Evolutionary conservation across 2,329 filamentous ascomycete genomes (phyloP).

Genomic region (Sporothrix dimorphospora): DNA sequence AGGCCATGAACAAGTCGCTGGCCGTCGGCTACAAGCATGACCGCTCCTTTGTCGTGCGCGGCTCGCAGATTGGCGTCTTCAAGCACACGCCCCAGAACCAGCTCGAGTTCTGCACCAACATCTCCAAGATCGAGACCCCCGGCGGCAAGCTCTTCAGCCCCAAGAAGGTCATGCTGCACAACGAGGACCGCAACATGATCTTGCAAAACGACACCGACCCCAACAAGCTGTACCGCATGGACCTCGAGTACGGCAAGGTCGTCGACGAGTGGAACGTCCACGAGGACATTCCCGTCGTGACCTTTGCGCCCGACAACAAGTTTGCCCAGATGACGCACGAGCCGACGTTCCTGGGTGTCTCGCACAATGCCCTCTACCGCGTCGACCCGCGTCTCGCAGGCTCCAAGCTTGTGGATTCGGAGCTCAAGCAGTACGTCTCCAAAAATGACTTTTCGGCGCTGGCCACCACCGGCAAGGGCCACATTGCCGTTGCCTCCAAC

Average conservation of each 20-base stretch:
- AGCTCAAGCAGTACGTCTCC: slow-evolving; percentile 93
- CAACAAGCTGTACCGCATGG: slow-evolving; percentile 94
- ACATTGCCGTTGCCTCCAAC: slow-evolving; percentile 94
- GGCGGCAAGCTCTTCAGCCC: slow-evolving; percentile 86
- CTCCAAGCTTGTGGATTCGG: slow-evolving; percentile 87
- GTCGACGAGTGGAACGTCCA: slow-evolving; percentile 99
- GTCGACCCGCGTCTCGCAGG: slow-evolving; percentile 89
- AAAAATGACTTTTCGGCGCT: slow-evolving; percentile 97
- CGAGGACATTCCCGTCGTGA: slow-evolving; percentile 90
- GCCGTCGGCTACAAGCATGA: slow-evolving; percentile 98
- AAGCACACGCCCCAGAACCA: slow-evolving; percentile 93
- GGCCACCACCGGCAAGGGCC: slow-evolving; percentile 93
- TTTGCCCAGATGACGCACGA: slow-evolving; percentile 96
- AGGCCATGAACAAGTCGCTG: slow-evolving; percentile 87
- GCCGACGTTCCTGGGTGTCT: slow-evolving; percentile 93
- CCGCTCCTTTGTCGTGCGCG: slow-evolving; percentile 93
- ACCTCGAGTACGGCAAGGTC: slow-evolving; percentile 95
- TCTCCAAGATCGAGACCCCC: slow-evolving; percentile 91
- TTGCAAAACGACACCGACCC: slow-evolving; percentile 82
- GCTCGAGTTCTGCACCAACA: slow-evolving; percentile 94
- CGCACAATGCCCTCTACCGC: slow-evolving; percentile 88
- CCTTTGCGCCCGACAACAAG: slow-evolving; percentile 95
- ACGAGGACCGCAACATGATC: slow-evolving; percentile 87
- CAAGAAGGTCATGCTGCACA: slow-evolving; percentile 95
- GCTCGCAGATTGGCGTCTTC: slow-evolving; percentile 98